Conservation (phyloP, 2,329 filamentous ascomycete species). For the Alternaria dauci region DNA sequence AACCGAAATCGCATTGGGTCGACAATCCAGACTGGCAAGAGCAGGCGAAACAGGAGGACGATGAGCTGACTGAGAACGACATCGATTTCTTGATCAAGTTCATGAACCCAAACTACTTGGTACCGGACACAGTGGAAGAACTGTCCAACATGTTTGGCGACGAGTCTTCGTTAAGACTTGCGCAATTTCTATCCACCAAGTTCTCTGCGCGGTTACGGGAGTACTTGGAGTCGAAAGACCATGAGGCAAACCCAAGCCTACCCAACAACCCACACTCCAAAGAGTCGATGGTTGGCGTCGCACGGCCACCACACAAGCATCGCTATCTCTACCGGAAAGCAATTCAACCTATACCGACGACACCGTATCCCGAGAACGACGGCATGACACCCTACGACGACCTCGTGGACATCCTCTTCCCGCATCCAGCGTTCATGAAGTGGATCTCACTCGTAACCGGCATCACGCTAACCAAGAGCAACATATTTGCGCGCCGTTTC, state of each 20-base stretch:
- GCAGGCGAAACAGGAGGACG: slow-evolving; percentile 57
- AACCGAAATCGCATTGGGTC: slow-evolving; percentile 71
- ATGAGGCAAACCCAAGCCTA: slow-evolving; percentile 56
- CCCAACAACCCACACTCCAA: slow-evolving; percentile 43
- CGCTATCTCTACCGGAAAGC: slow-evolving; percentile 83
- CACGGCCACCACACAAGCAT: slow-evolving; percentile 92
- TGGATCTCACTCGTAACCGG: slow-evolving; percentile 88
- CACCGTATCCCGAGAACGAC: slow-evolving; percentile 43
- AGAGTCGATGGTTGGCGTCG: slow-evolving; percentile 64
- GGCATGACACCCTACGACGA: slow-evolving; percentile 68
- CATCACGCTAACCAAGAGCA: slow-evolving; percentile 74
- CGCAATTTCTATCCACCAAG: slow-evolving; percentile 78
- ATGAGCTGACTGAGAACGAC: slow-evolving; percentile 76
- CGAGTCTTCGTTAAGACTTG: slow-evolving; percentile 82
- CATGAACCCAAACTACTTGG: slow-evolving; percentile 88
- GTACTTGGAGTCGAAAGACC: slow-evolving; percentile 69
- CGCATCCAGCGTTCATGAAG: slow-evolving; percentile 84
- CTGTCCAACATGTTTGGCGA: slow-evolving; percentile 81
- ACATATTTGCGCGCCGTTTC: slow-evolving; percentile 86
- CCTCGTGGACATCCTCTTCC: slow-evolving; percentile 81
- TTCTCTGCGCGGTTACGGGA: slow-evolving; percentile 76
- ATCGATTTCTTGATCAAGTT: slow-evolving; percentile 91
- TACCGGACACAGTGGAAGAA: slow-evolving; percentile 87
- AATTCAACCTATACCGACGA: slow-evolving; percentile 50
- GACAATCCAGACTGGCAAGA: slow-evolving; percentile 47